These are phyloP conservation scores for Xylariaceae sp. DNA, from an alignment of 2,329 filamentous ascomycete genomes.

Conservation along the genomic window DNA sequence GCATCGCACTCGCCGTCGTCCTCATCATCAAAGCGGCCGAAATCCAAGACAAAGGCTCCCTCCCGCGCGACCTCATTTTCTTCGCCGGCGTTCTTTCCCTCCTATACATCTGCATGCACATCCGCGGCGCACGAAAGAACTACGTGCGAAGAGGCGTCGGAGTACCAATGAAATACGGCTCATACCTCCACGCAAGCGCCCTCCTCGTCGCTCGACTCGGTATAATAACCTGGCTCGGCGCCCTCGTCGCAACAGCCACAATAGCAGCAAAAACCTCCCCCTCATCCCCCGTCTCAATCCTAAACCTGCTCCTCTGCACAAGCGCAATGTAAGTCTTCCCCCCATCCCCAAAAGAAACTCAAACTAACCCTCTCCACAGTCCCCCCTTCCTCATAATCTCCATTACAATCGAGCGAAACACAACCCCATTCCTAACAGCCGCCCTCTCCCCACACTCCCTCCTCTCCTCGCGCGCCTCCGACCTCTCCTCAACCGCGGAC, in stretches of 20 bases:
- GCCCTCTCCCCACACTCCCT: conserved; percentile 26
- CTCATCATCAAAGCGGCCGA: conserved; percentile 22
- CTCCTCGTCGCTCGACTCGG: conserved; percentile 29
- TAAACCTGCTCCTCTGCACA: conserved; percentile 31
- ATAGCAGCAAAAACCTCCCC: conserved; percentile 24
- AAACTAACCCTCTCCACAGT: conserved; percentile 11
- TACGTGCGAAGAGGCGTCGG: conserved; percentile 21
- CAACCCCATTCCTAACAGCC: conserved; percentile 28
- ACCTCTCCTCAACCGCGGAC: conserved; percentile 8
- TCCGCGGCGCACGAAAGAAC: conserved; percentile 27
- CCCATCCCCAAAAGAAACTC: no score
- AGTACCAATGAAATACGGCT: conserved; percentile 28
- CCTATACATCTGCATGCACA: conserved; percentile 30
- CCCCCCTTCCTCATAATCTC: conserved; percentile 30
- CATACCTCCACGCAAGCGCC: conserved; percentile 30
- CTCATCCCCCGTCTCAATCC: conserved; percentile 24
- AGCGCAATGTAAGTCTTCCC: conserved; percentile 29
- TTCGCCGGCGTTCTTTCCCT: conserved; percentile 27
- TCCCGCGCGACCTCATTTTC: conserved; percentile 31
- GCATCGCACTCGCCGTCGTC: conserved; percentile 28
- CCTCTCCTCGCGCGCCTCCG: conserved; percentile 24
- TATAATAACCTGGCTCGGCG: conserved; percentile 30
- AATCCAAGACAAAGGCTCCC: conserved; percentile 23
- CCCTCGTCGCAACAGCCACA: conserved; percentile 29
- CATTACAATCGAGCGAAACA: conserved; percentile 29